Base-by-base conservation (phyloP, 2,329 filamentous ascomycete genomes). In the Fusarium euwallaceae region DNA sequence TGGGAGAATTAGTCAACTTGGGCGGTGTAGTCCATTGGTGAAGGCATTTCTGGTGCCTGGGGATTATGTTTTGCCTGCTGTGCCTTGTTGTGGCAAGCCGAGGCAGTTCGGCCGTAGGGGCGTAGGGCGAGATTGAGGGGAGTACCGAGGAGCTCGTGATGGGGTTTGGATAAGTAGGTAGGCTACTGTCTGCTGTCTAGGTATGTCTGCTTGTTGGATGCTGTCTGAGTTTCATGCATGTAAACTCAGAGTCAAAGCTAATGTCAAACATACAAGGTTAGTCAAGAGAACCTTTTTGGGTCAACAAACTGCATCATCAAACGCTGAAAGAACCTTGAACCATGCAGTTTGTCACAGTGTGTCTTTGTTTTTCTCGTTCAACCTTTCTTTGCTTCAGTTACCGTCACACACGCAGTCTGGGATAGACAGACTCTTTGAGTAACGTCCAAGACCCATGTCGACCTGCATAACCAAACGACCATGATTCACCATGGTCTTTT, bases 41-140 rank as follows among this genome's bases (percentile, higher is more conserved):
- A 39, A 55, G 34, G 34, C 16, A 51, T 37, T 36, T 58, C 32
- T 53, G 48, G 48, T 32, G 48, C 48, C 48, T 53, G 27, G 32
- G 32, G 53, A 37, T 24, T 34, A 34, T 34, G 32, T 34, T 32
- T 34, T 34, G 32, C 11, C 32, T 16, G 27, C 17, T 20, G 45
- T 51, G 45, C 45, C 48, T 53, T 53, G 48, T 53, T 27, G 56
- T 29, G 64, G 53, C 55, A 43, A 69, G 69, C 76, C 76, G 76
- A 78, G 76, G 76, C 77, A 69, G 73, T 75, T 74, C 62, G 67
- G 53, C 14, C 41, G 55, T 69, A 69, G 74, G 74, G 74, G 69
- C 72, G 68, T 58, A 69, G 43, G 20, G 64, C 53, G 64, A 59
- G 45, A 70, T 55, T 32, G 56, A n/a, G 51, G 51, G 64, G 53